Evolutionary conservation across 192 early-diverging fungal species (phyloP), one percentile per base, ranked within the genome.

Genomic region (Umbelopsis sp.): DNA sequence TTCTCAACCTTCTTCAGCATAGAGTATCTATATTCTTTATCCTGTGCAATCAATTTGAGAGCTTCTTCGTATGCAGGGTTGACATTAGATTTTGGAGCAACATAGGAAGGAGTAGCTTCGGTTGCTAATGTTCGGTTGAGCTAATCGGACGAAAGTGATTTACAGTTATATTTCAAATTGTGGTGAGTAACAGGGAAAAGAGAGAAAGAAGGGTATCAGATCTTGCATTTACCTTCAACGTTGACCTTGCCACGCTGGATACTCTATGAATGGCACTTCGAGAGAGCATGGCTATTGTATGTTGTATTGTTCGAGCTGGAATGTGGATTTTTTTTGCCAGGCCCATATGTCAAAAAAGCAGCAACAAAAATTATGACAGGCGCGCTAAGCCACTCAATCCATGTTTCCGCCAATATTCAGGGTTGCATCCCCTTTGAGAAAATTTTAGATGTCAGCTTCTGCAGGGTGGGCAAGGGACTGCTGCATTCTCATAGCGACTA

Each of bases 11-110:
- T 49, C 52, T 81, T 73, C 22, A 86, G 67, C 65, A 83, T 69
- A 14, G 72, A 53, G n/a, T 85, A 65, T 52, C 85, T 79, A 41
- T 83, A 81, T 16, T 72, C 51, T 74, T 85, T 87, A 74, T 92
- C 89, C 11, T 82, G 70, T 44, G 83, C 76, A 47, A 93, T 90
- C 38, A 91, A 73, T 72, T 89, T 88, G n/a, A 93, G 70, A 11
- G 92, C 92, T 71, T 92, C 89, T 50, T 92, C 92, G 77, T 89
- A 93, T 26, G 91, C 90, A 11, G 83, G 82, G 69, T 91, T 90
- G 47, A 89, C 84, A 36, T 86, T 86, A 21, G 81, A 70, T 24
- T 85, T 80, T 16, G 87, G 86, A 52, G 73, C 31, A 32, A 34
- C 47, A 47, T 52, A 51, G 14, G 29, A 29, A 22, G 68, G 49